Evolutionary conservation across 148 eudicot species (phyloP), one percentile per base, ranked within the genome.

Genomic region (Amaranthus cruentus): DNA sequence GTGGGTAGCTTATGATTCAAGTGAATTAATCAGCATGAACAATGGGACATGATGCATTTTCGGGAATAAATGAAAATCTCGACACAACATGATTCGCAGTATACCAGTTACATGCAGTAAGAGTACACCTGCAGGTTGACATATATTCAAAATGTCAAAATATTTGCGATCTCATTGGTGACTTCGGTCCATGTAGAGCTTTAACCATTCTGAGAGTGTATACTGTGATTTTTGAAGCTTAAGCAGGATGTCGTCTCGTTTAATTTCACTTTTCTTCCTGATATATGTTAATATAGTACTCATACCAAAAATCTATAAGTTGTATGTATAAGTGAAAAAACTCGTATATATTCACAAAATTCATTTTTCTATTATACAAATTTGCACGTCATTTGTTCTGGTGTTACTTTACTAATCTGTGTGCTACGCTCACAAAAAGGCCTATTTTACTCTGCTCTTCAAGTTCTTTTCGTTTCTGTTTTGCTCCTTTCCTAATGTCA

Each of bases 1-100:
- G 83, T 75, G 86, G 84, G 81, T 89, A 87, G 66, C 57, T 68
- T 72, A 44, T 43, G 14, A 56, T 8, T 11, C 46, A 50, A 18
- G 47, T 61, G 21, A 55, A 74, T 63, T 55, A 43, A 9, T 9
- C 7, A 0, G 13, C 44, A 6, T 56, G 48, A 48, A 47, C 14
- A 71, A 49, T 13, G 42, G 12, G 38, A 38, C 12, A 53, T 48
- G 74, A 71, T 73, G 78, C 58, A 8, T 13, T 8, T 71, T 15
- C 18, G 44, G 12, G 52, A 6, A 46, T 6, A 52, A 65, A 9
- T 56, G 5, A 61, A 13, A 18, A 43, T 49, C 70, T 43, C 13
- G 63, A 14, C 72, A 55, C 38, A n/a, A 55, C 53, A 42, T 57
- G 49, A 50, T 55, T 42, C 59, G 56, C 52, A 48, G 51, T 74